Evolutionary conservation across 2,329 filamentous ascomycete genomes (phyloP).

Genomic region (Fusarium sp.): DNA sequence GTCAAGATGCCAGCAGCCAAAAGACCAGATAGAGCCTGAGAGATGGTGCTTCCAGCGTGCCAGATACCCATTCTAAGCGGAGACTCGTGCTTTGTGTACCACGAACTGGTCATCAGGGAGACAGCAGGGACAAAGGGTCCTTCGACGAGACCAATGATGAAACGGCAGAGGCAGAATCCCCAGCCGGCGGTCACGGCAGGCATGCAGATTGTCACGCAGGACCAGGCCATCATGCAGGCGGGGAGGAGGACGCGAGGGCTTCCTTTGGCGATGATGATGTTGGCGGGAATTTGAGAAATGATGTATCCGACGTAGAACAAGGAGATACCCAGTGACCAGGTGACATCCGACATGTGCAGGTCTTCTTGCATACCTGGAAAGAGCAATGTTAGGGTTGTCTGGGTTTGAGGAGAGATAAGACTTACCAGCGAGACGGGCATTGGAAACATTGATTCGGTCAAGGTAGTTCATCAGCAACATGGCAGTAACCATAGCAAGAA

Average conservation of each 20-base stretch:
- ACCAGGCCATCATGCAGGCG: constrained; percentile 56
- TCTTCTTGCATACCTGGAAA: constrained; percentile 48
- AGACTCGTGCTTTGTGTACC: constrained; percentile 60
- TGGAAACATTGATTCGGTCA: constrained; percentile 63
- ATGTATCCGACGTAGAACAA: constrained; percentile 61
- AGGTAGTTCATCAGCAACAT: constrained; percentile 56
- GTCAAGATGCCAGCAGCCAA: constrained; percentile 58
- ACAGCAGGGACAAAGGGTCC: constrained; percentile 58
- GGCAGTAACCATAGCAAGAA: constrained; percentile 45
- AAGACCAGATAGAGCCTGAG: constrained; percentile 58
- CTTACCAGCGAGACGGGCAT: constrained; percentile 52
- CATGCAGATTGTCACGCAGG: constrained; percentile 59
- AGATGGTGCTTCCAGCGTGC: constrained; percentile 60
- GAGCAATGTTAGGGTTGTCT: too few species aligned
- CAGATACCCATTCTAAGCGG: constrained; percentile 59
- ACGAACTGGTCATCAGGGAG: constrained; percentile 59
- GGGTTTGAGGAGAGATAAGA: too few species aligned
- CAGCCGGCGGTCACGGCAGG: constrained; percentile 50
- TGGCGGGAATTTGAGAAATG: constrained; percentile 59
- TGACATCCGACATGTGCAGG: constrained; percentile 50
- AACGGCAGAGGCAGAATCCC: constrained; percentile 50
- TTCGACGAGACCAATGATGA: constrained; percentile 49
- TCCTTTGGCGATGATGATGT: constrained; percentile 58
- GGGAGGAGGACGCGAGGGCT: constrained; percentile 53
- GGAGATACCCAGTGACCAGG: constrained; percentile 57